These are phyloP conservation scores for Amauroascus niger DNA, from an alignment of 2,329 filamentous ascomycete genomes.

Conservation along the genomic window DNA sequence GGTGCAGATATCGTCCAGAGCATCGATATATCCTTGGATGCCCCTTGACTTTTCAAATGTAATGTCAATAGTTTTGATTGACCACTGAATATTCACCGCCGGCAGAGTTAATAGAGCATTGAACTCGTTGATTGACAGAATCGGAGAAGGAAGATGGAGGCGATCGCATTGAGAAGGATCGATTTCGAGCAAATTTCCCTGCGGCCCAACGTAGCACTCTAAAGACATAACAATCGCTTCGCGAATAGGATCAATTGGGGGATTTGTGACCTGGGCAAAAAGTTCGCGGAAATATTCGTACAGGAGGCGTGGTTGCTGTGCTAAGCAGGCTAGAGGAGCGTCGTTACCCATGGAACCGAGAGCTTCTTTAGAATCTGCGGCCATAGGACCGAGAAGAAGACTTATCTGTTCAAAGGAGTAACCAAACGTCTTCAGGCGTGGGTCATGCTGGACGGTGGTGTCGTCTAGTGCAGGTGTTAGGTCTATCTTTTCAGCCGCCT, in stretches of 20 bases:
- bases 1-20: constrained; percentile 80
- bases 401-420: constrained; percentile 95
- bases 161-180: constrained; percentile 78
- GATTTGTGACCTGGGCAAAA: constrained; percentile 96
- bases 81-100: constrained; percentile 66
- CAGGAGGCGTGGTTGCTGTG: constrained; percentile 76
- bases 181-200: constrained; percentile 93
- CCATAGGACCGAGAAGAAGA: constrained; percentile 86
- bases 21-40: constrained; percentile 71
- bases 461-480: constrained; percentile 59
- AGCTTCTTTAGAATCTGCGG: constrained; percentile 92
- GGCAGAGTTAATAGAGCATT: constrained; percentile 74
- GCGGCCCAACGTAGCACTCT: constrained; percentile 90
- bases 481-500: constrained; percentile 48
- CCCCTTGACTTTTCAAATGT: constrained; percentile 85
- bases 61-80: constrained; percentile 79
- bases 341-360: constrained; percentile 98
- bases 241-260: constrained; percentile 91
- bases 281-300: constrained; percentile 97
- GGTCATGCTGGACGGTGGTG: constrained; percentile 68
- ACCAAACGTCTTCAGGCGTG: constrained; percentile 73
- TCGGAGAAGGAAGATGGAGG: constrained; percentile 75
- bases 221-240: constrained; percentile 98
- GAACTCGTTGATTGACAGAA: constrained; percentile 83
- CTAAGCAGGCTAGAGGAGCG: constrained; percentile 80